Evolutionary conservation across 1,284 basidiomycete genomes (phyloP).

Genomic region (Moesziomyces aphidis): DNA sequence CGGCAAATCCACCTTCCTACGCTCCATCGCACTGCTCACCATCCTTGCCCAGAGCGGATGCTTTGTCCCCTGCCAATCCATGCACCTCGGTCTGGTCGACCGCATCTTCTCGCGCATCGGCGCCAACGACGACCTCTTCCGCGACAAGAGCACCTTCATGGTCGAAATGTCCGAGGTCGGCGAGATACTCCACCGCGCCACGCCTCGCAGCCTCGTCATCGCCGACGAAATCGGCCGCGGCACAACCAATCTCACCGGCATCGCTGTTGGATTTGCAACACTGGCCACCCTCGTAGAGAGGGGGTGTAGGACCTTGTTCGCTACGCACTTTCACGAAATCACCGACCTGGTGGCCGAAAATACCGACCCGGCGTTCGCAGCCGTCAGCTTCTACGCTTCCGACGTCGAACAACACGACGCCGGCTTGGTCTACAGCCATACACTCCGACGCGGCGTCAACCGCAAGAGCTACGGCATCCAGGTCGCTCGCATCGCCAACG

Average conservation of each 20-base stretch:
- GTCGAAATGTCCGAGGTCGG: slow-evolving; percentile 71
- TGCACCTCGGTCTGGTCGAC: slow-evolving; percentile 86
- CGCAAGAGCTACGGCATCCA: slow-evolving; percentile 91
- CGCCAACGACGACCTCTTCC: slow-evolving; percentile 92
- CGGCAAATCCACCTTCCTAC: slow-evolving; percentile 90
- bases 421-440: slow-evolving; percentile 83
- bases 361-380: neutral
- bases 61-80: slow-evolving; percentile 87
- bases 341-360: slow-evolving; percentile 74
- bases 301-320: slow-evolving; percentile 85
- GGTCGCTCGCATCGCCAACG: slow-evolving; percentile 86
- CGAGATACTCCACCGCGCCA: slow-evolving; percentile 77
- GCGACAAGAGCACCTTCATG: slow-evolving; percentile 94
- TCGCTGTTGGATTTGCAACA: slow-evolving; percentile 92
- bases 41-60: slow-evolving; percentile 92
- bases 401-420: slow-evolving; percentile 80
- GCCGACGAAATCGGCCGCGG: slow-evolving; percentile 87
- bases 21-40: slow-evolving; percentile 88
- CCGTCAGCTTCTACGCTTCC: slow-evolving; percentile 86
- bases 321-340: slow-evolving; percentile 96
- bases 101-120: slow-evolving; percentile 93
- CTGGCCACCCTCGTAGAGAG: slow-evolving; percentile 85
- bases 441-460: slow-evolving; percentile 84
- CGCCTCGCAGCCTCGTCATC: slow-evolving; percentile 54
- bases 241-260: slow-evolving; percentile 89